A percentile compares a stretch with the other conserved stretches of the same genome.
These are phyloP conservation scores for Achlya hypogyna DNA, from an alignment of 352 stramenopile species.

Conservation along the genomic window DNA sequence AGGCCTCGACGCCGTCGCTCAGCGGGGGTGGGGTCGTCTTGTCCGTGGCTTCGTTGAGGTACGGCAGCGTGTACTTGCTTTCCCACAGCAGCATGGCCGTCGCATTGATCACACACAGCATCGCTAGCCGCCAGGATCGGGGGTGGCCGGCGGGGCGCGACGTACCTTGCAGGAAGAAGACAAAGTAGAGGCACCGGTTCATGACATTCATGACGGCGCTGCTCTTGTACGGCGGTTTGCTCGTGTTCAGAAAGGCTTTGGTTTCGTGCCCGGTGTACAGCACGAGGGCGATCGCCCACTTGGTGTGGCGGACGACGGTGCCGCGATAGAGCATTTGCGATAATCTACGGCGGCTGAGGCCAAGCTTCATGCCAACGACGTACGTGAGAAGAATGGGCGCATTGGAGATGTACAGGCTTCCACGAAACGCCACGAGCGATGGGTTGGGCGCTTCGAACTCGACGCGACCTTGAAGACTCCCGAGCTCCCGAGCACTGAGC, in stretches of 20 bases:
- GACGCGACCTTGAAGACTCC: background rate
- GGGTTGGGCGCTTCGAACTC: background rate
- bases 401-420: background rate
- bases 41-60: background rate
- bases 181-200: slow-evolving; percentile 72
- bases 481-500: slow-evolving; percentile 26
- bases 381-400: slow-evolving; percentile 1
- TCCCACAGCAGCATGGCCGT: slow-evolving; percentile 11
- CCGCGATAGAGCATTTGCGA: slow-evolving; percentile 66
- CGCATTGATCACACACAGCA: slow-evolving; percentile 50
- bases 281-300: slow-evolving; percentile 64
- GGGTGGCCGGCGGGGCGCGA: slow-evolving; percentile 1
- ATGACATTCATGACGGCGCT: slow-evolving; percentile 56
- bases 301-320: slow-evolving; percentile 76
- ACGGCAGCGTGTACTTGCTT: slow-evolving; percentile 1
- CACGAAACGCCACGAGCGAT: background rate
- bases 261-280: slow-evolving; percentile 70
- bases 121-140: slow-evolving; percentile 47
- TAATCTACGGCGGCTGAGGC: background rate
- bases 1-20: slow-evolving; percentile 24
- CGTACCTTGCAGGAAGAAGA: slow-evolving; percentile 62
- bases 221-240: slow-evolving; percentile 74
- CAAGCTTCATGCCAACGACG: background rate
- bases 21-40: slow-evolving; percentile 26
- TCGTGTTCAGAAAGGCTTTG: slow-evolving; percentile 80